phyloP scores from a whole-genome alignment of 495 filamentous ascomycete species.

The Neurospora sp. region DNA sequence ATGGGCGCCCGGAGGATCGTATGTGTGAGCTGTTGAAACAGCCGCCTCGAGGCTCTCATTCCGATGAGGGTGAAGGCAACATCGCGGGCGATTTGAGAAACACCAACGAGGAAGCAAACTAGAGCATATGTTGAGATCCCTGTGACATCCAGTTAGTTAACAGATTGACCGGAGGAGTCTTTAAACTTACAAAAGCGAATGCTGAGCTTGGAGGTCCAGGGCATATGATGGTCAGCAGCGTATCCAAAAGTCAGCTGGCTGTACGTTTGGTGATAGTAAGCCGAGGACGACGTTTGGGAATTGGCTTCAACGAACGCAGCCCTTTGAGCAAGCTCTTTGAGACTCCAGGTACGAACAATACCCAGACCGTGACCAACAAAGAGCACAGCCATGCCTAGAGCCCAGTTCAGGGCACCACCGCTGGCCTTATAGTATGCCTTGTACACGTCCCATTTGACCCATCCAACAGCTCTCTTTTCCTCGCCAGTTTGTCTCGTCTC shows the following conservation, averaged over 20 bases:
- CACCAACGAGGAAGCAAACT: not conserved
- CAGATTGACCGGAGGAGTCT: no score
- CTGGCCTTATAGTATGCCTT: slow-evolving; percentile 45
- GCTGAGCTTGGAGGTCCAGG: not conserved
- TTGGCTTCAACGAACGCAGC: not conserved
- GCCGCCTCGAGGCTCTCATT: slow-evolving; percentile 24
- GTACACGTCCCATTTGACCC: slow-evolving; percentile 47
- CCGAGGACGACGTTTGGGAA: not conserved
- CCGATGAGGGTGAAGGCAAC: slow-evolving; percentile 21
- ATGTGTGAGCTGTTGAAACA: slow-evolving; percentile 32
- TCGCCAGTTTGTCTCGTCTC: not conserved
- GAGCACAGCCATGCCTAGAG: slow-evolving; percentile 34
- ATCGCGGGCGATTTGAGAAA: slow-evolving; percentile 10
- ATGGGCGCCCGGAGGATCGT: slow-evolving; percentile 39
- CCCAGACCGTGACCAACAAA: slow-evolving; percentile 32
- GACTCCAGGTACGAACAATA: slow-evolving; percentile 18
- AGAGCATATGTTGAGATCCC: not conserved
- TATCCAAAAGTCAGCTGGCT: not conserved
- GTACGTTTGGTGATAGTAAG: not conserved
- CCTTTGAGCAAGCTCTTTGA: slow-evolving; percentile 24
- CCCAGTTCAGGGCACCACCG: slow-evolving; percentile 48
- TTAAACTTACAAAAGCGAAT: not conserved
- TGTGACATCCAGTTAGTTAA: not conserved
- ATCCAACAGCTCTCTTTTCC: slow-evolving; percentile 36
- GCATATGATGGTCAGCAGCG: not conserved